These are phyloP conservation scores for Amphicarpaea edgeworthii DNA, from an alignment of 306 rosid genomes.

Conservation along the genomic window DNA sequence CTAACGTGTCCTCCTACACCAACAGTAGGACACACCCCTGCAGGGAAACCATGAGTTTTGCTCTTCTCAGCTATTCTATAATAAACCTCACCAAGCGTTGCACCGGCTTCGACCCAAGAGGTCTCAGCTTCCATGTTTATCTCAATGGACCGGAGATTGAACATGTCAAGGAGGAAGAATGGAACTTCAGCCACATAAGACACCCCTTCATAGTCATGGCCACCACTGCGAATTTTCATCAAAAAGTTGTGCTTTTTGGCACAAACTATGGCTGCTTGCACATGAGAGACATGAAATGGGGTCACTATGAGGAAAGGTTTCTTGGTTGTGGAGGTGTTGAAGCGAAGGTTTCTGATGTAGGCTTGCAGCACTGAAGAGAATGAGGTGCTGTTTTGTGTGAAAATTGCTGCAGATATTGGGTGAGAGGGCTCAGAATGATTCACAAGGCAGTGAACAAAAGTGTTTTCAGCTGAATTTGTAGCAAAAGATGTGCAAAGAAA, in stretches of 20 bases:
- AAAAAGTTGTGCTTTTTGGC: conserved; percentile 50
- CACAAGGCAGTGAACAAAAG: conserved; percentile 52
- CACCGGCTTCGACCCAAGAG: conserved; percentile 63
- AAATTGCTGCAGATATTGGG: conserved; percentile 54
- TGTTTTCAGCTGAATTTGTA: conserved; percentile 26
- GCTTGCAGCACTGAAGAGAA: conserved; percentile 59
- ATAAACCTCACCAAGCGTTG: conserved; percentile 63
- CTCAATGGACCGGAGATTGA: conserved; percentile 57
- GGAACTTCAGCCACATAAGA: conserved; percentile 57
- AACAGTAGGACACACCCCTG: conserved; percentile 64
- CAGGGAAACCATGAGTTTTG: conserved; percentile 57
- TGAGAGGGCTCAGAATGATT: conserved; percentile 46
- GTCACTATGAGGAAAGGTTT: conserved; percentile 64
- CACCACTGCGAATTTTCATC: conserved; percentile 67
- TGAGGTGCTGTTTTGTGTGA: conserved; percentile 47
- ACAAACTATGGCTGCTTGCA: conserved; percentile 55
- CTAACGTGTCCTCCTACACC: conserved; percentile 69
- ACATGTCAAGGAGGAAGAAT: conserved; percentile 66
- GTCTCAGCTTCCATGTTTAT: conserved; percentile 44
- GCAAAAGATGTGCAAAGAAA: neutral
- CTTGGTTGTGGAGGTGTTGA: conserved; percentile 60
- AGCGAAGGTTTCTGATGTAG: conserved; percentile 69
- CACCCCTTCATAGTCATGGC: conserved; percentile 68
- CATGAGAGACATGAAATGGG: conserved; percentile 57
- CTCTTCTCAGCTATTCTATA: conserved; percentile 58